phyloP scores from a whole-genome alignment of 495 filamentous ascomycete genomes.

The Pseudomonodictys pantanalensis region DNA sequence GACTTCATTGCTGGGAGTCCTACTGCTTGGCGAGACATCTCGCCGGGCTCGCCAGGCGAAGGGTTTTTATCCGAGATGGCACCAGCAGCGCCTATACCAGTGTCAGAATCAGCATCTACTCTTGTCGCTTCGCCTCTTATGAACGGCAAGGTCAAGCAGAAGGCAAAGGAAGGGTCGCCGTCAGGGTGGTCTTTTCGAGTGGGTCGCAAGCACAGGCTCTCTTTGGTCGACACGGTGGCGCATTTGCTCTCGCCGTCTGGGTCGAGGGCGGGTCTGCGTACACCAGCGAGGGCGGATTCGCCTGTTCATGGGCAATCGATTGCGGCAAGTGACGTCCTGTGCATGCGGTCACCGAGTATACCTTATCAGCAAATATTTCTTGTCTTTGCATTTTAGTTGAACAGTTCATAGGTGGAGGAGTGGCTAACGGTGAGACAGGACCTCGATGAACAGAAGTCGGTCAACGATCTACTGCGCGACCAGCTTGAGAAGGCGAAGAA shows the following conservation, averaged over 20 bases:
- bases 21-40: not conserved
- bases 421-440: constrained; percentile 36
- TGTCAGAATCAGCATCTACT: no score
- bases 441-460: constrained; percentile 45
- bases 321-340: not conserved
- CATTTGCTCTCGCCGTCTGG: no score
- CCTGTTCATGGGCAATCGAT: not conserved
- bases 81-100: no score
- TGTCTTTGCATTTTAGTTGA: not conserved
- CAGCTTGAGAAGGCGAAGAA: constrained; percentile 30
- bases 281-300: no score
- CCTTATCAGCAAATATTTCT: not conserved
- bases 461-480: constrained; percentile 48
- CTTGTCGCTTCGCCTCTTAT: no score
- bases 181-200: no score
- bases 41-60: not conserved
- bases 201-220: no score
- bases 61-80: no score
- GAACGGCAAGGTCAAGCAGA: no score
- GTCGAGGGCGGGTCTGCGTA: no score
- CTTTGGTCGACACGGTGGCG: no score
- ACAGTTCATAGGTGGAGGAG: not conserved
- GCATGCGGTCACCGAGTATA: not conserved
- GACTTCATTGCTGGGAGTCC: not conserved
- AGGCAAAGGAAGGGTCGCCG: no score